Evolutionary conservation across 257 asterid genomes (phyloP), one percentile per base, ranked within the genome.

Genomic region (Petrea volubilis): DNA sequence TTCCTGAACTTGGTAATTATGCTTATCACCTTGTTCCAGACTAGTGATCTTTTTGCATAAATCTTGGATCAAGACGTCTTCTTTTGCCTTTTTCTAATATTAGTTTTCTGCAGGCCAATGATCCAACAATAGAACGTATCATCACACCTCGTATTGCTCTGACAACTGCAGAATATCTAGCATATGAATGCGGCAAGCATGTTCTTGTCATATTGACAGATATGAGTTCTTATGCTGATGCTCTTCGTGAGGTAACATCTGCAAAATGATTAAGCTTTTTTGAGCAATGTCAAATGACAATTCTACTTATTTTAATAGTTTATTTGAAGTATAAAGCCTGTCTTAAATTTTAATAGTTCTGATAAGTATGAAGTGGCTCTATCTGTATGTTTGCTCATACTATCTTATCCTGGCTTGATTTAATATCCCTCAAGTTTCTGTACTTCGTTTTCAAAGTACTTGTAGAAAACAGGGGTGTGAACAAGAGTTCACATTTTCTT

Each of bases 141-240:
- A 93, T 93, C 73, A 93, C 98, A 44, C 98, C 97, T 61, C 93
- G 97, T 67, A 93, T 93, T 84, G 98, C 98, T 81, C 78, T 93
- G 71, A 93, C 98, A 64, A 93, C 98, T 71, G 98, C 97, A 43
- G 98, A 93, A 77, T 93, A 93, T 77, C 76, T 93, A 63, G 98
- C 98, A 64, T 93, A 93, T 73, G 97, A 88, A 81, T 93, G 98
- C 6, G 98, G 98, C 78, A 93, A 93, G 85, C 98, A 93, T 61
- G 98, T 93, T 68, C 98, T 93, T 83, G 98, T 93, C 83, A 93
- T 90, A 76, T 84, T 93, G 86, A 93, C 98, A 60, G 98, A 93
- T 81, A 93, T 93, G 98, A 93, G 98, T 82, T 93, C 98, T 60
- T 93, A 93, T 78, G 98, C 98, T 64, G 98, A 93, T 82, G 98